Evolutionary conservation across 23 red algal genomes (phyloP), one percentile per base, ranked within the genome.

Genomic region (Gracilaria caudata): DNA sequence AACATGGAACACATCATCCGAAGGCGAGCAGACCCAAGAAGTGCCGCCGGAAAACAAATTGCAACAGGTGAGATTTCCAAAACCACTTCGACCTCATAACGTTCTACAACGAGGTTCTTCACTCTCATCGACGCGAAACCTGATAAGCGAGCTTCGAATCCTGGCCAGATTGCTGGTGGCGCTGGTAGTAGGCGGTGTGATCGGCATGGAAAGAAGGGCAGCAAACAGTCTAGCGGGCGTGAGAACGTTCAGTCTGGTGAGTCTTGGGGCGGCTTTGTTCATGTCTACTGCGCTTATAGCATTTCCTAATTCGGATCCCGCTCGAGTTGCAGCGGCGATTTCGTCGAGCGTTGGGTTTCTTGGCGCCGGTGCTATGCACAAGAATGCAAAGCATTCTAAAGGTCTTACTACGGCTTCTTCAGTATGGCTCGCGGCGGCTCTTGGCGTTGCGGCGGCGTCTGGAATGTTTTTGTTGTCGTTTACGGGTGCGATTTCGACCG

Each of bases 371-470:
- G 60, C 72, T 55, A 96, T 91, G 81, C 79, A 85, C 30, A 83
- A 83, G 63, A 86, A 90, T 73, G 64, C 63, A 8, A 68, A 65
- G 28, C 79, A 84, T 28, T 72, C 75, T 0, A 55, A 53, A 6
- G 94, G 79, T 7, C 49, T 96, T 11, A 83, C 94, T 0, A 96
- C 94, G 34, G 94, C 94, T 2, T 83, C 71, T 16, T 79, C 56
- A 19, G 80, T 96, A 28, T 96, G 94, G 94, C 70, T 96, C 4
- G 83, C 94, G 36, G 94, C 94, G 19, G 87, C 94, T 5, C 29
- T 91, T 1, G 94, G 94, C 3, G 86, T 96, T 64, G 94, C 94
- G 1, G 79, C 80, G 49, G 86, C 79, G 0, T 83, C 29, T 16
- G 94, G 83, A 1, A 78, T 96, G 68, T 82, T 79, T 43, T 21